Evolutionary conservation across 768 basidiomycete species (phyloP), one percentile per base, ranked within the genome.

Genomic region (Boletus reticulatus): DNA sequence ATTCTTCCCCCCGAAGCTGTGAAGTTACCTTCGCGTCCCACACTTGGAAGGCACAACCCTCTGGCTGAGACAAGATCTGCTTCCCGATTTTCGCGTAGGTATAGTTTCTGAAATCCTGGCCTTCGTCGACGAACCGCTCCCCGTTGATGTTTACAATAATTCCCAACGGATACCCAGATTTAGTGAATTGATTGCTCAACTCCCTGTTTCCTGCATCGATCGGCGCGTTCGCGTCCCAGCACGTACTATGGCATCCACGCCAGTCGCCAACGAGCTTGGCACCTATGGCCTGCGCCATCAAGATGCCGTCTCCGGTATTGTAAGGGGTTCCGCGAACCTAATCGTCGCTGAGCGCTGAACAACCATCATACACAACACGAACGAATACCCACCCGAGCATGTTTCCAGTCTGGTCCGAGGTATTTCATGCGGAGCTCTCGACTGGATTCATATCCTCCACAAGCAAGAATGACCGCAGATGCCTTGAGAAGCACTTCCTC

Each of bases 271-370:
- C 69, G n/a, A 83, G 72, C 49, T 76, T 76, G 17, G 83, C 85
- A 7, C 84, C 82, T 31, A 81, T 54, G 9, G 70, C 67, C 24
- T 71, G 62, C 2, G 84, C 85, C 56, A 88, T 73, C 38, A 67
- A 58, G 55, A 88, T 78, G 1, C 84, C 83, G 59, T 88, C 87
- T 17, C 87, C 85, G n/a, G 76, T 78, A 58, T 88, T 87, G 65
- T 84, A 85, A 6, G 87, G 86, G 2, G 87, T 88, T 17, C 87
- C 85, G 55, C 85, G 80, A 49, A 89, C 80, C 84, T 88, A 44
- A 32, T 27, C 31, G 8, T 20, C 37, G 20, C 43, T 53, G 22
- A 56, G 49, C 16, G 29, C 29, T 29, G 29, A 20, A 39, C 17
- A 17, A 17, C n/a, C 10, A 24, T 36, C 41, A 14, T 4, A 6